Percentiles rank a stretch among this genome's conserved stretches.
These are phyloP conservation scores for Pestalotiopsis sp. DNA, from an alignment of 2,329 filamentous ascomycete genomes.

Conservation along the genomic window DNA sequence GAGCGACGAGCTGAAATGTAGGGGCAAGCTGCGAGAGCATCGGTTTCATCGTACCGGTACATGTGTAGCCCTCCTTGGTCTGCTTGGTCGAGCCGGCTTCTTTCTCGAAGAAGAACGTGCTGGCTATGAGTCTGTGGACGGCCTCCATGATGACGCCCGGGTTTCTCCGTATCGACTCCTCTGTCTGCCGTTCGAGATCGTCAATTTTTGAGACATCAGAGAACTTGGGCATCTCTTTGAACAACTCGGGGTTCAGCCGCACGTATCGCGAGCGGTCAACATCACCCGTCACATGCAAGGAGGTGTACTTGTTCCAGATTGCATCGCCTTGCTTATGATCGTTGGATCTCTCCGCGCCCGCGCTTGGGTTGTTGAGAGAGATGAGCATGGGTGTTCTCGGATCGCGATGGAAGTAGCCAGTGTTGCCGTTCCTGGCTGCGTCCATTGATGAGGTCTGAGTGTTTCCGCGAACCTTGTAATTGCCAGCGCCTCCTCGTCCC, in stretches of 20 bases:
- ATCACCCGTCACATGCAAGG: conserved; percentile 19
- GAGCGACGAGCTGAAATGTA: neutral
- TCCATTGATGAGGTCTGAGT: conserved; percentile 29
- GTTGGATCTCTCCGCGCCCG: conserved; percentile 28
- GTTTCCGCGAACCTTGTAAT: conserved; percentile 32
- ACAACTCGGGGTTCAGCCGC: conserved; percentile 33
- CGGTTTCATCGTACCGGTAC: conserved; percentile 26
- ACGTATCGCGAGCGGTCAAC: conserved; percentile 25
- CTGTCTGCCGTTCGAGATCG: conserved; percentile 27
- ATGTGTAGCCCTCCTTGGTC: conserved; percentile 28
- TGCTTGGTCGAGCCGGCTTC: conserved; percentile 31
- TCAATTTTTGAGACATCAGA: conserved; percentile 31
- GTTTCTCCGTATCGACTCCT: conserved; percentile 27
- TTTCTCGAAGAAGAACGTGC: conserved; percentile 37
- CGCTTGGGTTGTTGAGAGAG: conserved; percentile 30
- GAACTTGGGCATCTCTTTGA: conserved; percentile 30
- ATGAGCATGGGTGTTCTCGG: conserved; percentile 32
- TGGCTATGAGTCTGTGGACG: conserved; percentile 34
- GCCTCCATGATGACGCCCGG: conserved; percentile 29
- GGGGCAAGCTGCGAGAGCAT: neutral
- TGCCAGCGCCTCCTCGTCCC: conserved; percentile 31
- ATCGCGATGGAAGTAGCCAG: conserved; percentile 32
- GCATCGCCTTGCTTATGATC: conserved; percentile 28
- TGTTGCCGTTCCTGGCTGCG: conserved; percentile 16
- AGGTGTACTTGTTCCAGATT: conserved; percentile 29